Conservation (phyloP, 225 moss, liverwort and hornwort genomes). For the Neckera pumila region DNA sequence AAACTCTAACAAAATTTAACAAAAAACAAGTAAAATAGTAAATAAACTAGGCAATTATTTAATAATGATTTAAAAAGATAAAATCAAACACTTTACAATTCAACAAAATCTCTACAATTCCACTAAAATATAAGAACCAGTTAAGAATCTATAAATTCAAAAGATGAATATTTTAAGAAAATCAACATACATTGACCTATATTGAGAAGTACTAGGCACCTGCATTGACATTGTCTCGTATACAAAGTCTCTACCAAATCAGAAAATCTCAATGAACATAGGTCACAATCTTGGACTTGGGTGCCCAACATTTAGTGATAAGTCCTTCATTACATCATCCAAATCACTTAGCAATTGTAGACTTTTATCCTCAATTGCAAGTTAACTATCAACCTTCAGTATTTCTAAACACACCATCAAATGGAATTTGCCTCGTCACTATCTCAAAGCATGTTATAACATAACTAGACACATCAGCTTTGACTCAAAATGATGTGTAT, state of each 20-base stretch:
- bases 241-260: neutral
- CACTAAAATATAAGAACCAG: neutral
- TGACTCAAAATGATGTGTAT: no score
- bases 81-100: neutral
- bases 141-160: neutral
- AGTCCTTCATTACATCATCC: neutral
- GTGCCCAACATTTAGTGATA: neutral
- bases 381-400: fast-evolving
- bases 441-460: neutral
- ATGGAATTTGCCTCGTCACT: neutral
- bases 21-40: neutral
- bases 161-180: neutral
- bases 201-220: neutral
- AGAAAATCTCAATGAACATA: neutral
- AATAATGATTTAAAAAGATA: neutral
- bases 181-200: neutral
- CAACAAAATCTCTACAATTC: neutral
- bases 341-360: neutral
- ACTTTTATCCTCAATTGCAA: neutral
- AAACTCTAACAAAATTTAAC: neutral
- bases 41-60: neutral
- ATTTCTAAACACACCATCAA: neutral
- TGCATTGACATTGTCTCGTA: fast-evolving
- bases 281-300: neutral
- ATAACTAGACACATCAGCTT: neutral